Percentiles rank a stretch among this genome's conserved stretches.
Evolutionary conservation across 78 protist species (phyloP).

Genomic region (Capsaspora owczarzaki): DNA sequence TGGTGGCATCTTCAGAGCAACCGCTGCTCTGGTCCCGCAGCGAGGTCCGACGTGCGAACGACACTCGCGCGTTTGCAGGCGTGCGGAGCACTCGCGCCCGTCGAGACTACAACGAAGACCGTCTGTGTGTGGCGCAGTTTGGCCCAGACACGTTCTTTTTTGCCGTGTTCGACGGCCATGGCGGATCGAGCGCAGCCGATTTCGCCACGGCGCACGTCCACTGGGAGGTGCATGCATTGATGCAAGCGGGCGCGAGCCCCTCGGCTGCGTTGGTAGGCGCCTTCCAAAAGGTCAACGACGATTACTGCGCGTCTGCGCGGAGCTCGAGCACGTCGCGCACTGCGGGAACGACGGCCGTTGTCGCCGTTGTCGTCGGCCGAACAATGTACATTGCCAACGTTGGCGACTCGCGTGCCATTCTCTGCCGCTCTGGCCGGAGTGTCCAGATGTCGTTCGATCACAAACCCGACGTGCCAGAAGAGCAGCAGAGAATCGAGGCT

Average conservation of each 20-base stretch:
- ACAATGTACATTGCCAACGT: conserved; percentile 13
- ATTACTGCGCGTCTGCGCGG: not conserved
- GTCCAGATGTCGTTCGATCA: conserved; percentile 3
- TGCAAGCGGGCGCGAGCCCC: not conserved
- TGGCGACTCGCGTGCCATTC: conserved; percentile 26
- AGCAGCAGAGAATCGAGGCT: conserved; percentile 3
- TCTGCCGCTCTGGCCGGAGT: not conserved
- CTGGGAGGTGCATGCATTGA: not conserved
- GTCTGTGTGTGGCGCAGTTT: not conserved
- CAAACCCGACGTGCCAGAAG: conserved; percentile 16
- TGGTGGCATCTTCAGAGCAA: not conserved
- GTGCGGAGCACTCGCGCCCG: not conserved
- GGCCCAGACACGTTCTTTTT: conserved; percentile 5
- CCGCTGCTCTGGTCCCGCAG: not conserved
- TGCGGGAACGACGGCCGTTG: conserved; percentile 1
- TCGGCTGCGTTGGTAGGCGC: not conserved
- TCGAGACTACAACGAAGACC: not conserved
- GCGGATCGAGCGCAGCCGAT: conserved; percentile 5
- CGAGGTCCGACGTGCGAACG: not conserved
- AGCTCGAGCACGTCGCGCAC: not conserved
- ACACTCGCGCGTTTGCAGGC: not conserved
- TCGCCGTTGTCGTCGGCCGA: not conserved
- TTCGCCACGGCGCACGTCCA: not conserved
- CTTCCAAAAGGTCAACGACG: not conserved
- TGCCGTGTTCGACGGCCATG: conserved; percentile 27